Conservation (phyloP, 495 filamentous ascomycete genomes). For the Ascobolus immersus region DNA sequence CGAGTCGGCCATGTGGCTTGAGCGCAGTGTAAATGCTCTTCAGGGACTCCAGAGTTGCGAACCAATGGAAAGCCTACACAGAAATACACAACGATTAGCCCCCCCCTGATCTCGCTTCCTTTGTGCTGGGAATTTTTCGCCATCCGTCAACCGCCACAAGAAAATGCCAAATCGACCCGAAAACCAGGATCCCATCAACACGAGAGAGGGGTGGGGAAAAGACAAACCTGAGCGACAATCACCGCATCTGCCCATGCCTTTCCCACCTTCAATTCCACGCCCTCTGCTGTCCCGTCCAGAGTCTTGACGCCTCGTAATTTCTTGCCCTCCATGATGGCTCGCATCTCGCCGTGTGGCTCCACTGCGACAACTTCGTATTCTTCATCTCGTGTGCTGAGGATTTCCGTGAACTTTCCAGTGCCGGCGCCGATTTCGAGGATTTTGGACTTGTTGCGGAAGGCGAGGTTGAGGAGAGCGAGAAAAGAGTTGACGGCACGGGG, state of each 20-base stretch:
- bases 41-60: slow-evolving; percentile 30
- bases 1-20: slow-evolving; percentile 25
- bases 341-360: slow-evolving; percentile 37
- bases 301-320: slow-evolving; percentile 24
- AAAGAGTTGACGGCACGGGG: slow-evolving; percentile 27
- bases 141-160: slow-evolving; percentile 2
- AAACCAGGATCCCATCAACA: background rate
- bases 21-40: slow-evolving; percentile 33
- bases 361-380: slow-evolving; percentile 31
- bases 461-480: slow-evolving; percentile 23
- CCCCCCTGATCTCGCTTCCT: too few relatives aligned
- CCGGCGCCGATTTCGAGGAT: slow-evolving; percentile 39
- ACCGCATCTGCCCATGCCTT: slow-evolving; percentile 34
- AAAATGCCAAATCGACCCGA: background rate
- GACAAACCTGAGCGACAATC: slow-evolving; percentile 37
- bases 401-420: slow-evolving; percentile 40
- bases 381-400: slow-evolving; percentile 27
- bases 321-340: slow-evolving; percentile 28
- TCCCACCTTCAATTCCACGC: slow-evolving; percentile 24
- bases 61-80: slow-evolving; percentile 37
- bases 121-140: background rate
- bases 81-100: too few relatives aligned
- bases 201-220: background rate
- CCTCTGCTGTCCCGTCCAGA: slow-evolving; percentile 25
- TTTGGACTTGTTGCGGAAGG: slow-evolving; percentile 18